Conservation (phyloP, 192 early-diverging fungal genomes). For the Rhizophagus sp. region DNA sequence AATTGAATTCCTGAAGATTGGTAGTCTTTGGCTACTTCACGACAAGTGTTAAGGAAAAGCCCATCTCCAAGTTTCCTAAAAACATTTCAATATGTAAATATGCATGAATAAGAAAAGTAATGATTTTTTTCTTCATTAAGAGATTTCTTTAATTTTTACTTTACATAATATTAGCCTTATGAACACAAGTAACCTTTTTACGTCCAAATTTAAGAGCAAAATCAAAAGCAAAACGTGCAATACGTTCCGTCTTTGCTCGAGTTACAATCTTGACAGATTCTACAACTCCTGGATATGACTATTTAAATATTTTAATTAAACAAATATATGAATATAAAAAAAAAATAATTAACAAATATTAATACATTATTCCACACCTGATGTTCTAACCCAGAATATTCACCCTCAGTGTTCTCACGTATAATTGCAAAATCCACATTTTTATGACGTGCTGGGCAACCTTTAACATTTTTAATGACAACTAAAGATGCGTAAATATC, state of each 20-base stretch:
- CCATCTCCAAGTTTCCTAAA: slow-evolving; percentile 94
- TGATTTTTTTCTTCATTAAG: no score
- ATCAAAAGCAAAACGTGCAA: slow-evolving; percentile 98
- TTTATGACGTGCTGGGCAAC: slow-evolving; percentile 85
- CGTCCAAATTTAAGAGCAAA: slow-evolving; percentile 96
- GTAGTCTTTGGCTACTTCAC: slow-evolving; percentile 87
- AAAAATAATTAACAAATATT: slow-evolving; percentile 8
- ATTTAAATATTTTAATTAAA: not conserved
- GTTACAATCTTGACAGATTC: slow-evolving; percentile 99
- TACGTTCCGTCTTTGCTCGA: slow-evolving; percentile 96
- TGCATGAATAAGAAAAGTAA: not conserved
- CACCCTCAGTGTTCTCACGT: slow-evolving; percentile 99
- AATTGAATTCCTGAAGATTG: slow-evolving; percentile 85
- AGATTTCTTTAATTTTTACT: slow-evolving; percentile 11
- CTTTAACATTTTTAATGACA: slow-evolving; percentile 87
- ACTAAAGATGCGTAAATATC: slow-evolving; percentile 98
- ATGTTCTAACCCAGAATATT: slow-evolving; percentile 99
- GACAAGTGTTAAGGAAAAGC: slow-evolving; percentile 95
- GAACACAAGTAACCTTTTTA: slow-evolving; percentile 98
- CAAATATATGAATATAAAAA: not conserved
- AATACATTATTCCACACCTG: slow-evolving; percentile 47
- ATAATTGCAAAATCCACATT: slow-evolving; percentile 98
- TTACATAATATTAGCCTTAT: slow-evolving; percentile 99
- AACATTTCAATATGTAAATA: slow-evolving; percentile 13
- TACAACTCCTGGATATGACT: slow-evolving; percentile 96